Base-by-base conservation (phyloP, 768 basidiomycete genomes). In the Trametes villosa region DNA sequence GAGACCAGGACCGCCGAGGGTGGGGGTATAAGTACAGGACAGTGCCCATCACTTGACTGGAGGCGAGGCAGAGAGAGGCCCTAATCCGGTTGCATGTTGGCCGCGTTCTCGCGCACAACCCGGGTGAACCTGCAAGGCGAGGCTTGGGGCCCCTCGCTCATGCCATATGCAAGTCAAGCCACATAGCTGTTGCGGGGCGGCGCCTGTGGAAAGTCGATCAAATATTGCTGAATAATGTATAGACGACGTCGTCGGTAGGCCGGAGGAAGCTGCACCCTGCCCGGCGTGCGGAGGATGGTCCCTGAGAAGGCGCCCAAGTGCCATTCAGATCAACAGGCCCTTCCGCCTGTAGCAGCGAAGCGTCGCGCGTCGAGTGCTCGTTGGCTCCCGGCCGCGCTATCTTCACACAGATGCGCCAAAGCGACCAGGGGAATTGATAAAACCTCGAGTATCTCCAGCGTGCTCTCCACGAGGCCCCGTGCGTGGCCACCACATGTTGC, bases 71-170 rank as follows among this genome's bases (percentile, higher is more conserved):
- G 69, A 62, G 69, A 68, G 71, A 54, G 41, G 70, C 69, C 71
- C 71, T 56, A 59, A 68, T 70, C 69, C 60, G 70, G 62, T 60
- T 70, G 71, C 76, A 77, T 71, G 78, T 68, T 71, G 73, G 70
- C 72, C 75, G 67, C 78, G 70, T 76, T 77, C 70, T 71, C 66
- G 59, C n/a, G n/a, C 63, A 42, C 65, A 66, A 71, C 61, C 70
- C 59, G 59, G 68, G 71, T 68, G 68, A 65, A 68, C 70, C 65
- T 72, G 67, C 61, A 67, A 71, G 70, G 77, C 64, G 74, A 78
- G 76, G 75, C 71, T 69, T 67, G 67, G 70, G 63, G 68, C 70
- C 66, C 65, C 67, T 65, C 67, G 55, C 56, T 58, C 59, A 51
- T 67, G 56, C 62, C 59, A 62, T 66, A 63, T 60, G 60, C 54